Conservation (phyloP, 148 eudicot genomes). For the Oxyria digyna region DNA sequence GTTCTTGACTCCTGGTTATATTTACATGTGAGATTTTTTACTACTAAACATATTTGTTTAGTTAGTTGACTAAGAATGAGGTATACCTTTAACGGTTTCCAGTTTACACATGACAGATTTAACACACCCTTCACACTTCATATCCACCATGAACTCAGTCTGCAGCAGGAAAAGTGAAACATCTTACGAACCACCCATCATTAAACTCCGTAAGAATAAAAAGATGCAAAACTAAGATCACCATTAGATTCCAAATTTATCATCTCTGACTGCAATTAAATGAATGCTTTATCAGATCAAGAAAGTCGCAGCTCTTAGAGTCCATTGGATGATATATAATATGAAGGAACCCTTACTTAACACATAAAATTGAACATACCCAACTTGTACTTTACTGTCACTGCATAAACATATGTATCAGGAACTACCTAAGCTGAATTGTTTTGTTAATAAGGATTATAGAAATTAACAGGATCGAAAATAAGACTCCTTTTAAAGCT, state of each 20-base stretch:
- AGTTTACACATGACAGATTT: slow-evolving; percentile 61
- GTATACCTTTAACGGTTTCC: slow-evolving; percentile 59
- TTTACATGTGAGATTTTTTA: neutral
- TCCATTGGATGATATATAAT: neutral
- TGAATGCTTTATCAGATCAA: neutral
- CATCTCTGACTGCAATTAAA: neutral
- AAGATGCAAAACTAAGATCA: neutral
- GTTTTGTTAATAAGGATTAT: neutral
- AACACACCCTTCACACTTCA: slow-evolving; percentile 90
- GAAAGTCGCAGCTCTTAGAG: neutral
- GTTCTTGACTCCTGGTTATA: slow-evolving; percentile 54
- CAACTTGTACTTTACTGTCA: neutral
- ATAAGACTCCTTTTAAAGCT: neutral
- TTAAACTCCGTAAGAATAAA: neutral
- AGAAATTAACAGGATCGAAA: neutral
- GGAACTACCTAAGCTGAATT: neutral
- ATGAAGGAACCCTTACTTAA: neutral
- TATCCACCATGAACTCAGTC: slow-evolving; percentile 98
- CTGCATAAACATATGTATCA: neutral
- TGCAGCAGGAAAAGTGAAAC: slow-evolving; percentile 12
- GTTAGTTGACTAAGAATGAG: neutral
- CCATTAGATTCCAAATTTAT: neutral
- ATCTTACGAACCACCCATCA: neutral
- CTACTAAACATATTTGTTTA: neutral
- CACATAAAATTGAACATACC: neutral